Evolutionary conservation across 2,329 filamentous ascomycete species (phyloP), one percentile per base, ranked within the genome.

Genomic region (Fusarium oxysporum): DNA sequence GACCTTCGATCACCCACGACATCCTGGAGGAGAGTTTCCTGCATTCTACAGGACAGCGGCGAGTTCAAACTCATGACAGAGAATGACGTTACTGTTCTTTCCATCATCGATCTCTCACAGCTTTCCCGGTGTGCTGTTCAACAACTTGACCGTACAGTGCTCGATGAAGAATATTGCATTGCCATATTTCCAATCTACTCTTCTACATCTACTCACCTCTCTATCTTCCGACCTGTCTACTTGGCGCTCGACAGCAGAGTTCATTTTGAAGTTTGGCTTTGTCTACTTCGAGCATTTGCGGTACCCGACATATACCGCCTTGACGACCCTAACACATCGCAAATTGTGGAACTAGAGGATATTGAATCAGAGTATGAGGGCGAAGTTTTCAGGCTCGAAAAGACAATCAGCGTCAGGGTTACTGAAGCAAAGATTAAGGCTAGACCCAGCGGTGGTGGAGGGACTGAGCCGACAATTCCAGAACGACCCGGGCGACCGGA

Each of bases 211-310:
- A 92, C 90, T 6, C 89, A 92, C 23, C 86, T 96, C 62, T 92
- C 92, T 11, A 89, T 96, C 33, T 91, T 94, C 66, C 91, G 93
- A n/a, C 96, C 96, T 0, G 91, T 98, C 40, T 98, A 97, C 79
- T 86, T 99, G 38, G 93, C 94, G 7, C 83, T 98, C 48, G 96
- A 98, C 75, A 95, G 90, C 32, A 90, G 95, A 45, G 91, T 97
- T 11, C 86, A 97, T n/a, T 97, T 97, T 77, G 96, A 99, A 80
- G 96, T 98, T 17, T 99, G 96, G 96, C 96, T 97, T 77, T 95
- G 97, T 11, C 85, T 99, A 14, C 82, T 99, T 35, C 90, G 96
- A 70, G 95, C 96, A 1, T 98, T 98, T 81, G 94, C 96, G 1
- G 92, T 97, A 50, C 96, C 96, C 1, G 95, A 98, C 76, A 87